phyloP scores from a whole-genome alignment of 352 stramenopile genomes.

The Paralagenidium karlingii region DNA sequence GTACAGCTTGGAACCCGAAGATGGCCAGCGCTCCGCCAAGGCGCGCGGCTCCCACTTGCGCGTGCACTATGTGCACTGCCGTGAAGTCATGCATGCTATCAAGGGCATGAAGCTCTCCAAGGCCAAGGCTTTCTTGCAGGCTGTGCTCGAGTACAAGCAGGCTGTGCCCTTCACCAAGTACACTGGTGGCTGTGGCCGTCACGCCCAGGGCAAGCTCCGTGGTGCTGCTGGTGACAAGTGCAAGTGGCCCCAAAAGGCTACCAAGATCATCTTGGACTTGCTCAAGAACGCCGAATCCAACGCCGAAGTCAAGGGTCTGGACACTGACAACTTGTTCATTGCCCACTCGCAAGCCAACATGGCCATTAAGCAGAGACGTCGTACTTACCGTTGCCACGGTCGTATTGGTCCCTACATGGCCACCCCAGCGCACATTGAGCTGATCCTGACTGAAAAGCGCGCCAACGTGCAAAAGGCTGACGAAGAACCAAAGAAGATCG shows the following conservation, averaged over 20 bases:
- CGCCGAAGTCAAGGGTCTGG: conserved; percentile 96
- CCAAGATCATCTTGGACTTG: conserved; percentile 97
- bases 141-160: conserved; percentile 96
- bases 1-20: conserved; percentile 87
- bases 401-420: conserved; percentile 98
- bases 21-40: conserved; percentile 86
- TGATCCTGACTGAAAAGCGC: conserved; percentile 96
- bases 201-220: conserved; percentile 93
- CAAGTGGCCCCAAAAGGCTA: conserved; percentile 98
- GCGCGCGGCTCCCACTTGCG: conserved; percentile 93
- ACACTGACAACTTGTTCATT: conserved; percentile 94
- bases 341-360: conserved; percentile 96
- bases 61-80: conserved; percentile 99
- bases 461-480: conserved; percentile 89
- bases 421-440: conserved; percentile 98
- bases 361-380: conserved; percentile 95
- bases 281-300: conserved; percentile 99
- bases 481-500: conserved; percentile 74
- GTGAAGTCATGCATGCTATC: conserved; percentile 96
- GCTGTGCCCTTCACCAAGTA: conserved; percentile 98
- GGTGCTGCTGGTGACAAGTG: conserved; percentile 94
- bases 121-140: conserved; percentile 92
- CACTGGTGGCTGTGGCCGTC: conserved; percentile 96
- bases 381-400: conserved; percentile 97
- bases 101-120: conserved; percentile 95